Evolutionary conservation across 2,329 filamentous ascomycete genomes (phyloP).

Genomic region (Trichoderma endophyticum): DNA sequence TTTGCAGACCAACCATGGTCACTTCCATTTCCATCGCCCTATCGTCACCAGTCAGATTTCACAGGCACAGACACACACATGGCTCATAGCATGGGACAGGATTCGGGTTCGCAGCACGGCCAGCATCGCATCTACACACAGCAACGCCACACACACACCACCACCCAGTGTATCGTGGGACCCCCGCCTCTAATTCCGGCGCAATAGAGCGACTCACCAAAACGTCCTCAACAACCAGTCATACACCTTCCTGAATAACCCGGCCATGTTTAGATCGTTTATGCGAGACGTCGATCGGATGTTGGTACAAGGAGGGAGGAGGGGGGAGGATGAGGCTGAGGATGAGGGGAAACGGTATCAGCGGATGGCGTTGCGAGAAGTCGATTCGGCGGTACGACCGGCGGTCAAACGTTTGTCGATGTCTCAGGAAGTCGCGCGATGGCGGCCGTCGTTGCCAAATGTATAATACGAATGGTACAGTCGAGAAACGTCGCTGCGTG

Average conservation of each 20-base stretch:
- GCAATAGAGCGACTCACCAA: constrained; percentile 62
- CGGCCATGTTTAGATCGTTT: constrained; percentile 62
- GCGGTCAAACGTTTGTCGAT: constrained; percentile 3
- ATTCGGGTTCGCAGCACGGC: not conserved
- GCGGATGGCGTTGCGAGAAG: not conserved
- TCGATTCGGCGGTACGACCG: constrained; percentile 5
- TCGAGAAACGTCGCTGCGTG: not conserved
- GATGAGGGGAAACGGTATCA: not conserved
- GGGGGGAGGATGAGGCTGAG: not conserved
- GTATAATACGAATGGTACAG: not conserved
- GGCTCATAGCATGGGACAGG: constrained; percentile 5
- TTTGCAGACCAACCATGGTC: constrained; percentile 97
- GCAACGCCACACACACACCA: not conserved
- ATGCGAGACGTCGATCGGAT: not conserved
- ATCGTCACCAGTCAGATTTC: constrained; percentile 16
- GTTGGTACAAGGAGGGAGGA: not conserved
- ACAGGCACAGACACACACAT: not conserved
- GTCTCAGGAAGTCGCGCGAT: constrained; percentile 15
- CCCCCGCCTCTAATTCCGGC: not conserved
- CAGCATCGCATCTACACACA: not conserved
- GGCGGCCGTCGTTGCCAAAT: not conserved
- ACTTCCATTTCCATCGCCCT: constrained; percentile 99
- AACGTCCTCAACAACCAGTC: constrained; percentile 98
- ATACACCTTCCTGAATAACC: constrained; percentile 90
- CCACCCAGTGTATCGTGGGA: not conserved